Evolutionary conservation across 225 moss, liverwort and hornwort genomes (phyloP).

Genomic region (Marchantia paleacea): DNA sequence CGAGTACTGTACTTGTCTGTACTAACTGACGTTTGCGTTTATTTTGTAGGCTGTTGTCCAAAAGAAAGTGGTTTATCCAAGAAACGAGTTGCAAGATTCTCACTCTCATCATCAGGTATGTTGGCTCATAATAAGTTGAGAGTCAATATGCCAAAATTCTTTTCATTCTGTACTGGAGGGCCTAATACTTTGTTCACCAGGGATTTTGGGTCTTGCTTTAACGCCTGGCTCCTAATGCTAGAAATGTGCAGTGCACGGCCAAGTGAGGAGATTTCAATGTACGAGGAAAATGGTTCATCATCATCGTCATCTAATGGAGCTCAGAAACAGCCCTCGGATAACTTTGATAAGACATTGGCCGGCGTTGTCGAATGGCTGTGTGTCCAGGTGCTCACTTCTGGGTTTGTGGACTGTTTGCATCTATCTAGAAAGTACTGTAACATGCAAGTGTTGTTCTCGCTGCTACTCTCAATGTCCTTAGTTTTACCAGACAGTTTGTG

Average conservation of each 20-base stretch:
- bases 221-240: conserved; percentile 31
- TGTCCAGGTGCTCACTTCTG: conserved; percentile 49
- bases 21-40: neutral
- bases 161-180: neutral
- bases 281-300: conserved; percentile 38
- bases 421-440: too few relatives aligned
- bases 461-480: neutral
- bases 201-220: conserved; percentile 13
- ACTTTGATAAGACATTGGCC: conserved; percentile 54
- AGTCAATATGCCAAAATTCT: neutral
- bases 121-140: neutral
- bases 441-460: neutral
- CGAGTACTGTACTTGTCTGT: too few relatives aligned
- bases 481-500: neutral
- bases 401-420: neutral
- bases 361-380: conserved; percentile 78
- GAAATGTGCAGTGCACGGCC: conserved; percentile 71
- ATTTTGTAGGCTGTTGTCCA: conserved; percentile 65
- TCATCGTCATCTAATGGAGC: conserved; percentile 25
- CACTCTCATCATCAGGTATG: conserved; percentile 79
- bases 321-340: conserved; percentile 50
- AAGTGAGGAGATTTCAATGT: conserved; percentile 40
- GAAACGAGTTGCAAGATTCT: conserved; percentile 96
- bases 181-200: neutral
- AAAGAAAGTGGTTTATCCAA: conserved; percentile 88